Percentiles rank a stretch among this genome's conserved stretches.
phyloP scores from a whole-genome alignment of 1,284 basidiomycete species.

The Athelia sp. region DNA sequence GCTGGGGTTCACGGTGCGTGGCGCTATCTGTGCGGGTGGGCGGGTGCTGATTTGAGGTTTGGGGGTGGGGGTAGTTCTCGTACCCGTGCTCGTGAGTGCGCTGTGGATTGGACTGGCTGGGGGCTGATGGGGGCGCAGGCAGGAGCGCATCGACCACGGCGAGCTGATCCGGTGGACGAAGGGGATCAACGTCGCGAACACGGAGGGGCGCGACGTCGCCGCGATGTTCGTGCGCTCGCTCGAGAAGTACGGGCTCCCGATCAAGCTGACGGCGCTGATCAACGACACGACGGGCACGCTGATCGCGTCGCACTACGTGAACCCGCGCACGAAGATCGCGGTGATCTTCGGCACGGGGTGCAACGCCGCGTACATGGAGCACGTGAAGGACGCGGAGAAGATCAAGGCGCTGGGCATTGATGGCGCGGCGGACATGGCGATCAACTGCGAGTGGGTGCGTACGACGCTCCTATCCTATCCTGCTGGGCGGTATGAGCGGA shows the following conservation, averaged over 20 bases:
- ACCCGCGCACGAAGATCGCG: slow-evolving; percentile 86
- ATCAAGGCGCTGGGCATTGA: slow-evolving; percentile 74
- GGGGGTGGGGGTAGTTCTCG: slow-evolving; percentile 86
- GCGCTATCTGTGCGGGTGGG: no score
- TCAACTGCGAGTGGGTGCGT: slow-evolving; percentile 93
- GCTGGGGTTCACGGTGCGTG: slow-evolving; percentile 91
- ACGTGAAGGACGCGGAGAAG: slow-evolving; percentile 73
- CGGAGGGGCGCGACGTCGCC: slow-evolving; percentile 90
- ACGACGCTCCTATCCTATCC: no score
- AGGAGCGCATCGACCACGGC: slow-evolving; percentile 93
- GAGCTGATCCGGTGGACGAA: slow-evolving; percentile 98
- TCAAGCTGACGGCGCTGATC: slow-evolving; percentile 81
- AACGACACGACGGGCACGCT: slow-evolving; percentile 98
- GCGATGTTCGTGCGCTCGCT: slow-evolving; percentile 88
- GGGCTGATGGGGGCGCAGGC: no score
- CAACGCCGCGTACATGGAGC: slow-evolving; percentile 97
- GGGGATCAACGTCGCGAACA: slow-evolving; percentile 91
- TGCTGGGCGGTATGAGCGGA: no score
- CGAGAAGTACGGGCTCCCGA: slow-evolving; percentile 66
- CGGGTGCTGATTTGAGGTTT: no score
- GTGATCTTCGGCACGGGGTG: slow-evolving; percentile 98
- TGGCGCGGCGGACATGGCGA: slow-evolving; percentile 76
- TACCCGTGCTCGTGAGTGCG: slow-evolving; percentile 86
- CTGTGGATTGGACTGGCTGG: no score
- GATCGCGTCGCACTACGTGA: slow-evolving; percentile 96